These are phyloP conservation scores for Orbilia blumenaviensis DNA, from an alignment of 2,329 filamentous ascomycete genomes.

Conservation along the genomic window DNA sequence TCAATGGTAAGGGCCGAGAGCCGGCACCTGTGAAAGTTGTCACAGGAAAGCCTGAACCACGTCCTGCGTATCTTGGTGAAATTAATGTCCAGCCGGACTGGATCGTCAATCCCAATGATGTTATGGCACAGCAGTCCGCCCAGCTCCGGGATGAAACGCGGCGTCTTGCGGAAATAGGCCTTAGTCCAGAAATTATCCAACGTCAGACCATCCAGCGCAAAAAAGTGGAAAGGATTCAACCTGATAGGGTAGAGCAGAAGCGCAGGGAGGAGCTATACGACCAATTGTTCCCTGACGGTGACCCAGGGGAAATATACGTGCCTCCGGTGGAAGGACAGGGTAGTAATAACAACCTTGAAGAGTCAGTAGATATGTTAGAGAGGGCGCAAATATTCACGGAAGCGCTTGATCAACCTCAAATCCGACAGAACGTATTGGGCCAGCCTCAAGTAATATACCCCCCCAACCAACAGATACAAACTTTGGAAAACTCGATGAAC, in stretches of 20 bases:
- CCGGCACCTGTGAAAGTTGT: not conserved
- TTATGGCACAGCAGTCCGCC: not conserved
- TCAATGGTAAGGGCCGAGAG: not conserved
- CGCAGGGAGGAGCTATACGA: constrained; percentile 3
- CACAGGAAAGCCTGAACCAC: not conserved
- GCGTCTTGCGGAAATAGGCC: not conserved
- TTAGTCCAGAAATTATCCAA: not conserved
- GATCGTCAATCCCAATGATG: constrained; percentile 4
- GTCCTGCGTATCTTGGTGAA: not conserved
- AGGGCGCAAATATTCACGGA: not conserved
- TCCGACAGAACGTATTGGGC: not conserved
- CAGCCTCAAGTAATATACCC: not conserved
- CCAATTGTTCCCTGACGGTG: constrained; percentile 4
- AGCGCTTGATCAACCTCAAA: not conserved
- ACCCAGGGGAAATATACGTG: not conserved
- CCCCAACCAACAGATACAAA: not conserved
- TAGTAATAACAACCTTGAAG: not conserved
- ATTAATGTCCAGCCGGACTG: constrained; percentile 14
- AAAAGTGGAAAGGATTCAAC: not conserved
- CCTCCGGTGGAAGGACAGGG: not conserved
- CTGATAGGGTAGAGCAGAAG: not conserved
- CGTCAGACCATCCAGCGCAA: not conserved
- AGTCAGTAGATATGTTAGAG: not conserved
- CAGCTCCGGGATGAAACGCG: not conserved
- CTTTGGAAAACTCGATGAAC: not conserved